Conservation (phyloP, 1,284 basidiomycete genomes). For the Porodaedalea pini region DNA sequence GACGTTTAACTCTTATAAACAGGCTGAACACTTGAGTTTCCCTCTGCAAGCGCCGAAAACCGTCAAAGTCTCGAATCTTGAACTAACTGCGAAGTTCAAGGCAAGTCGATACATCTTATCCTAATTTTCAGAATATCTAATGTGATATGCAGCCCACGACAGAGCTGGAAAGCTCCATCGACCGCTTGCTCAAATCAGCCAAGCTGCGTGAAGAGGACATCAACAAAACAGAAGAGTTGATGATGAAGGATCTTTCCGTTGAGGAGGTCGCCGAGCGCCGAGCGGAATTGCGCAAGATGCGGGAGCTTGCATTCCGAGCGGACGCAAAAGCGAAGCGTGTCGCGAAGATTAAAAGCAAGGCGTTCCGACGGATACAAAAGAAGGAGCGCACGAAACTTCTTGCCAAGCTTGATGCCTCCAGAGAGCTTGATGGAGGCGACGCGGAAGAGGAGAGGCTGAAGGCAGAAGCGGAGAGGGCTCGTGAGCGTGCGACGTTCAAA, state of each 20-base stretch:
- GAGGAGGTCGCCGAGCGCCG: constrained; percentile 83
- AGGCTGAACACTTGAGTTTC: constrained; percentile 91
- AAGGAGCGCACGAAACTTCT: constrained; percentile 66
- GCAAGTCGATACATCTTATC: constrained; percentile 34
- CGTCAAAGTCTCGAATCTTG: constrained; percentile 66
- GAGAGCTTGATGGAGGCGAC: constrained; percentile 51
- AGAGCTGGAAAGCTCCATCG: constrained; percentile 75
- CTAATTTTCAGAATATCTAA: background rate
- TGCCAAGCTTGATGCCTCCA: constrained; percentile 48
- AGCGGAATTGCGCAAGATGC: constrained; percentile 80
- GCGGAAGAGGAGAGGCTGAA: constrained; percentile 58
- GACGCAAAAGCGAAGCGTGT: constrained; percentile 90
- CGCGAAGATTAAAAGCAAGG: constrained; percentile 95
- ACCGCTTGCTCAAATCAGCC: constrained; percentile 71
- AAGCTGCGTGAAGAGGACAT: constrained; percentile 81
- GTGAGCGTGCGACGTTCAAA: constrained; percentile 80
- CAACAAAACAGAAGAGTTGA: constrained; percentile 72
- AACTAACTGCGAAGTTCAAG: constrained; percentile 80
- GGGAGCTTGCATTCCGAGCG: constrained; percentile 92
- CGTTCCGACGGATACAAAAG: constrained; percentile 83
- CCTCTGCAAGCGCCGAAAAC: constrained; percentile 73
- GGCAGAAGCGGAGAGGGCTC: constrained; percentile 75
- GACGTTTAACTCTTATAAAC: constrained; percentile 17
- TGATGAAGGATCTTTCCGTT: constrained; percentile 75
- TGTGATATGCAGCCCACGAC: constrained; percentile 57